Conservation (phyloP, 1,284 basidiomycete genomes). For the Neonothopanus nambi region DNA sequence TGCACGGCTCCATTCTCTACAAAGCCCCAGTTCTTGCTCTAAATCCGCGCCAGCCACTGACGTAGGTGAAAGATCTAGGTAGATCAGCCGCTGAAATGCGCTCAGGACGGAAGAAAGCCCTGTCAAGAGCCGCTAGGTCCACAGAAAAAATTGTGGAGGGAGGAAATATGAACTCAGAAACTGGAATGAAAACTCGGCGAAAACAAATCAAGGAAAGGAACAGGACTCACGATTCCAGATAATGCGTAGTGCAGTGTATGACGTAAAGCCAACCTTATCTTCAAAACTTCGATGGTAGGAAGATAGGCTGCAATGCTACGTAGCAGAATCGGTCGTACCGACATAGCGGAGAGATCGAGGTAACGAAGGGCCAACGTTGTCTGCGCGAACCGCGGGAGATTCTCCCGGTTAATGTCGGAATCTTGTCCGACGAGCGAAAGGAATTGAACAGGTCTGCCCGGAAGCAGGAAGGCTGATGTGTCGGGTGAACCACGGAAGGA, state of each 20-base stretch:
- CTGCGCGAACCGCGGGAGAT: constrained; percentile 49
- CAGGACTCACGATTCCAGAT: constrained; percentile 60
- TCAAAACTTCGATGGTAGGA: constrained; percentile 48
- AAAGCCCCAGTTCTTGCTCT: constrained; percentile 52
- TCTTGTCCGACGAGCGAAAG: constrained; percentile 60
- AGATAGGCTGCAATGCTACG: constrained; percentile 55
- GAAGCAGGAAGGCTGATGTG: constrained; percentile 58
- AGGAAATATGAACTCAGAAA: neutral
- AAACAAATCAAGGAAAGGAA: neutral
- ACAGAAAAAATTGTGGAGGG: no score
- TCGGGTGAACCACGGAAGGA: constrained; percentile 60
- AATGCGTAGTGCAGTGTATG: constrained; percentile 65
- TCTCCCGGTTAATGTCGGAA: constrained; percentile 49
- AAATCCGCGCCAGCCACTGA: constrained; percentile 34
- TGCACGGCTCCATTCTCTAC: constrained; percentile 52
- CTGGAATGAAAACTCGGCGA: neutral
- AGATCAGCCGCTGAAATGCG: constrained; percentile 36
- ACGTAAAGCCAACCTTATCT: constrained; percentile 58
- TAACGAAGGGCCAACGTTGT: constrained; percentile 47
- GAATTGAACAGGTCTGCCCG: constrained; percentile 54
- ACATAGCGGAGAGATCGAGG: constrained; percentile 61
- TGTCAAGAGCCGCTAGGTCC: constrained; percentile 41
- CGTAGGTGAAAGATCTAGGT: constrained; percentile 59
- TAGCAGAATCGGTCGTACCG: constrained; percentile 55
- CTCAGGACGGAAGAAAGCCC: constrained; percentile 43